Conservation (phyloP, 768 basidiomycete genomes). For the Cystobasidium tubakii region DNA sequence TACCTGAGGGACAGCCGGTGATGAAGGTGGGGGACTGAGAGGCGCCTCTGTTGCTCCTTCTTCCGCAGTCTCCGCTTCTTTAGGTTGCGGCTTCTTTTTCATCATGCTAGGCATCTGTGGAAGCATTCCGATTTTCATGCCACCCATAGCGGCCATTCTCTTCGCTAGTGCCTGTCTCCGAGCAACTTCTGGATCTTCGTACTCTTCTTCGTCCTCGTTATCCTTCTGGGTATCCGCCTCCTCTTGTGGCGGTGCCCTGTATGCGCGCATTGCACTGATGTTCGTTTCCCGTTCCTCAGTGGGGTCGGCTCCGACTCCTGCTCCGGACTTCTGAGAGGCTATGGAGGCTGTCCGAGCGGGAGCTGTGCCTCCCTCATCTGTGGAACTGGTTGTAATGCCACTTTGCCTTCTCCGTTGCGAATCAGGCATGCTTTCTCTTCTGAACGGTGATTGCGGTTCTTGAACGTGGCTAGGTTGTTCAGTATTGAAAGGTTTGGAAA, state of each 20-base stretch:
- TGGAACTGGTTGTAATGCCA: background rate
- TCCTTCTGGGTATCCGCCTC: background rate
- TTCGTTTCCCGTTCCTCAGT: conserved; percentile 10
- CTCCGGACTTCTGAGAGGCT: background rate
- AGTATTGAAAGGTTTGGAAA: conserved; percentile 3
- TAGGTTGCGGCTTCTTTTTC: background rate
- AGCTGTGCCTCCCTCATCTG: background rate
- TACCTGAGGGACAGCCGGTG: background rate
- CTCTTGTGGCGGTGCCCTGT: background rate
- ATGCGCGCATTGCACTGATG: background rate
- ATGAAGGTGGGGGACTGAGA: background rate
- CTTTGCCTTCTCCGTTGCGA: background rate
- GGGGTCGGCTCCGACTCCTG: background rate
- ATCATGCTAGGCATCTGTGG: background rate
- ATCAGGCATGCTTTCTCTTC: background rate
- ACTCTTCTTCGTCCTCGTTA: conserved; percentile 19
- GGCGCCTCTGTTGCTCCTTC: background rate
- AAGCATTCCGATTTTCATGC: conserved; percentile 36
- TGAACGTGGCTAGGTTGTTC: background rate
- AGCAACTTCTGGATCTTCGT: conserved; percentile 33
- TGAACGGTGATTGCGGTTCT: background rate
- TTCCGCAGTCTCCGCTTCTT: background rate
- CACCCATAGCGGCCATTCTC: conserved; percentile 39
- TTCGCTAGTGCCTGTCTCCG: conserved; percentile 33
- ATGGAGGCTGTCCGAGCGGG: background rate